Conservation (phyloP, 2,329 filamentous ascomycete species). For the Hymenotorrendiella dingleyae region DNA sequence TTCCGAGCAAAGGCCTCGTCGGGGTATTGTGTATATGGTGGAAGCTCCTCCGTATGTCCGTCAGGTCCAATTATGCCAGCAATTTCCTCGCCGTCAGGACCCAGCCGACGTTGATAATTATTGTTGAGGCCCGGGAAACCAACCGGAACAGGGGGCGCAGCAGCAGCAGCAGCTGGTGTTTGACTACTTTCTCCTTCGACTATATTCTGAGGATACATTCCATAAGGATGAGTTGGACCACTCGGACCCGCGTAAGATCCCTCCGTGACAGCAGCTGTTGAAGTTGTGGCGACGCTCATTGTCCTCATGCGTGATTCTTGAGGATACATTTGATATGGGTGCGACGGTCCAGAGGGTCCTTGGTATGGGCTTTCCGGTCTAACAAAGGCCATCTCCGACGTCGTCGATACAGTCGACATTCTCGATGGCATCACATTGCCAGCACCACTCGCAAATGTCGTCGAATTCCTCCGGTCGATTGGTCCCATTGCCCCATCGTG, state of each 20-base stretch:
- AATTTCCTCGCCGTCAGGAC: slow-evolving; percentile 78
- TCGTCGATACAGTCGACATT: slow-evolving; percentile 25
- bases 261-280: slow-evolving; percentile 56
- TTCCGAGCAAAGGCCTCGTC: slow-evolving; percentile 62
- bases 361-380: slow-evolving; percentile 49
- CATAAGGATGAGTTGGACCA: slow-evolving; percentile 78
- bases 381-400: slow-evolving; percentile 17
- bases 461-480: slow-evolving; percentile 16
- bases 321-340: slow-evolving; percentile 82
- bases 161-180: slow-evolving; percentile 26
- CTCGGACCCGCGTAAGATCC: slow-evolving; percentile 54
- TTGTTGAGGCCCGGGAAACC: slow-evolving; percentile 65
- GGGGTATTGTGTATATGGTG: slow-evolving; percentile 86
- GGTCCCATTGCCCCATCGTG: slow-evolving; percentile 43
- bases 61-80: slow-evolving; percentile 82
- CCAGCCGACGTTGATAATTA: slow-evolving; percentile 65
- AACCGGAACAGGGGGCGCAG: slow-evolving; percentile 53
- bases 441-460: slow-evolving; percentile 9
- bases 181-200: slow-evolving; percentile 47
- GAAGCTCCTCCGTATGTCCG: slow-evolving; percentile 84
- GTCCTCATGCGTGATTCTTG: slow-evolving; percentile 60
- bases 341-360: slow-evolving; percentile 62
- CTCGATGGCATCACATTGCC: slow-evolving; percentile 15
- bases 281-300: slow-evolving; percentile 64
- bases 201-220: slow-evolving; percentile 78